These are phyloP conservation scores for Cryptococcus amylolentus DNA, from an alignment of 1,284 basidiomycete genomes.

Conservation along the genomic window DNA sequence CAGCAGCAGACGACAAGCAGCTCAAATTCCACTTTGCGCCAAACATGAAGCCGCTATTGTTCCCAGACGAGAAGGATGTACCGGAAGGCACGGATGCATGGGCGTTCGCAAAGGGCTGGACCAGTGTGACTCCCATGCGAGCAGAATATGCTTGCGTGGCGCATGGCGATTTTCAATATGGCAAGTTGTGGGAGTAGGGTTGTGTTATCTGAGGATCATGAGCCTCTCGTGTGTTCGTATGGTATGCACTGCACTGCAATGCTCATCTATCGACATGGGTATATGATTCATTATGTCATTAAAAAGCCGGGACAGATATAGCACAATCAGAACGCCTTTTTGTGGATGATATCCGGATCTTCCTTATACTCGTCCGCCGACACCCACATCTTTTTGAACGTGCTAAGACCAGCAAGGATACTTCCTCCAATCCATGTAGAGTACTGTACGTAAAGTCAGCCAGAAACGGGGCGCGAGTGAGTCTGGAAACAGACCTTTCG, in stretches of 20 bases:
- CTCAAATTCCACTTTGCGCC: slow-evolving; percentile 79
- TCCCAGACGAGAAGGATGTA: slow-evolving; percentile 58
- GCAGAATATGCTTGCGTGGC: slow-evolving; percentile 30
- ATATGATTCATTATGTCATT: neutral
- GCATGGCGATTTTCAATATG: slow-evolving; percentile 22
- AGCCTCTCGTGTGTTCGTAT: neutral
- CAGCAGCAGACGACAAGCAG: slow-evolving; percentile 8
- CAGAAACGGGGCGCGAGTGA: neutral
- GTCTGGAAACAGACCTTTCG: slow-evolving; percentile 60
- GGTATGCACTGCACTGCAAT: neutral
- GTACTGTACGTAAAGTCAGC: slow-evolving; percentile 55
- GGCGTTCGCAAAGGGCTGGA: slow-evolving; percentile 44
- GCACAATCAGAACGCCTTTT: slow-evolving; percentile 44
- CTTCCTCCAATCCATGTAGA: slow-evolving; percentile 99
- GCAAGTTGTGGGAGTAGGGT: slow-evolving; percentile 12
- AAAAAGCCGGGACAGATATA: neutral
- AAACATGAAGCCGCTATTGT: slow-evolving; percentile 66
- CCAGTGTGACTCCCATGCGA: slow-evolving; percentile 36
- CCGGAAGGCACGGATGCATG: slow-evolving; percentile 74
- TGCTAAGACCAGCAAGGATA: slow-evolving; percentile 89
- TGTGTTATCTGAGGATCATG: neutral
- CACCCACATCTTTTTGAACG: slow-evolving; percentile 99
- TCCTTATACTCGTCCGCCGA: slow-evolving; percentile 99
- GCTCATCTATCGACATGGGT: neutral
- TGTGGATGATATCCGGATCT: slow-evolving; percentile 94